Conservation (phyloP, 495 filamentous ascomycete species). For the Hypoxylon rickii region DNA sequence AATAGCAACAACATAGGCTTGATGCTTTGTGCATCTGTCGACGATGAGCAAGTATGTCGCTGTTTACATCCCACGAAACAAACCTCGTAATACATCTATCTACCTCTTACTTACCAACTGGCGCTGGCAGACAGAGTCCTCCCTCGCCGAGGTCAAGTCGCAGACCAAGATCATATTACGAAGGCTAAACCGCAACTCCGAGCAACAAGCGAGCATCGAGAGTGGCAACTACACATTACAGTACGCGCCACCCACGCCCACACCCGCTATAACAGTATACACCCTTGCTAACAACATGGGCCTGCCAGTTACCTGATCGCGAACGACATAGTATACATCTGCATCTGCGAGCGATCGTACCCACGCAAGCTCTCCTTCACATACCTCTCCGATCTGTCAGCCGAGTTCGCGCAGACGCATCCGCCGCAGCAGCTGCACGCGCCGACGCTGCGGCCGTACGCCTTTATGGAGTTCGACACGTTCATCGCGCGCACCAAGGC, state of each 20-base stretch:
- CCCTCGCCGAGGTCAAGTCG: slow-evolving; percentile 84
- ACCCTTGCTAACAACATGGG: slow-evolving; percentile 1
- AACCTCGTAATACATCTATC: background rate
- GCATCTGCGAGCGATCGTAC: slow-evolving; percentile 90
- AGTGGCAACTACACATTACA: slow-evolving; percentile 81
- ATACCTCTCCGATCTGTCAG: slow-evolving; percentile 89
- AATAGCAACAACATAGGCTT: slow-evolving; percentile 63
- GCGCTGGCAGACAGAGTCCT: slow-evolving; percentile 59
- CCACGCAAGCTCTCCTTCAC: slow-evolving; percentile 98
- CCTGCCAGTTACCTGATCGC: slow-evolving; percentile 92
- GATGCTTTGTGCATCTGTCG: slow-evolving; percentile 91
- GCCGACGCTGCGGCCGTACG: slow-evolving; percentile 82
- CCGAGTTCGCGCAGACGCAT: slow-evolving; percentile 92
- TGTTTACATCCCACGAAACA: background rate
- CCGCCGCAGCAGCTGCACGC: slow-evolving; percentile 69
- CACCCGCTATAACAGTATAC: background rate
- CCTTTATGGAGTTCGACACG: slow-evolving; percentile 96
- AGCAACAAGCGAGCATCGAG: slow-evolving; percentile 91
- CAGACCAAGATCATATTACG: slow-evolving; percentile 91
- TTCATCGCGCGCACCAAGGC: slow-evolving; percentile 93
- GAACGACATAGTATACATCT: slow-evolving; percentile 82
- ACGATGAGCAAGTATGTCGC: slow-evolving; percentile 75
- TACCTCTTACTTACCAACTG: slow-evolving; percentile 37
- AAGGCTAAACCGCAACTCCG: slow-evolving; percentile 81
- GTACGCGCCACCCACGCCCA: slow-evolving; percentile 53